Percentiles rank a stretch among this genome's conserved stretches.
Evolutionary conservation across 2,329 filamentous ascomycete species (phyloP).

Genomic region (Fusarium chlamydosporum): DNA sequence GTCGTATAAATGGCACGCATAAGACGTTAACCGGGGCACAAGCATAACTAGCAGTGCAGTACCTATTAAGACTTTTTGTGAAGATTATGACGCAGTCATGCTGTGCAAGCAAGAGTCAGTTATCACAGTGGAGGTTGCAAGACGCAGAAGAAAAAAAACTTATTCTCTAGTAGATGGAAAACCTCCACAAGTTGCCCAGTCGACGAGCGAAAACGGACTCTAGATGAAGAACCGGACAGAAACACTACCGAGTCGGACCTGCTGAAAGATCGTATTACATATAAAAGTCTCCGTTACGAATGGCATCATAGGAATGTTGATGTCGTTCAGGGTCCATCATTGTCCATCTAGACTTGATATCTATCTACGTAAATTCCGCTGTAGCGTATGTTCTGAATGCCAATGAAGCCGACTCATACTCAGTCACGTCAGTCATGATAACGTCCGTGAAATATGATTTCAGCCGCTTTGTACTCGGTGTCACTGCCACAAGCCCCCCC

Average conservation of each 20-base stretch:
- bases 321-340: conserved; percentile 11
- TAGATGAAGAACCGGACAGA: neutral
- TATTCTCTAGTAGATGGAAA: conserved; percentile 9
- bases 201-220: conserved; percentile 17
- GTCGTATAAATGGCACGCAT: conserved; percentile 40
- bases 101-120: conserved; percentile 25
- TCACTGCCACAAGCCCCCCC: conserved; percentile 29
- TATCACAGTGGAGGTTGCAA: conserved; percentile 15
- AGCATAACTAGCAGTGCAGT: conserved; percentile 4
- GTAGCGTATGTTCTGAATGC: conserved; percentile 1
- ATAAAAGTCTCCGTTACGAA: conserved; percentile 6
- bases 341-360: conserved; percentile 8
- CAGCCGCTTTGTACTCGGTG: conserved; percentile 42
- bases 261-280: neutral
- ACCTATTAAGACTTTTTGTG: conserved; percentile 38
- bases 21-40: conserved; percentile 28
- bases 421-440: conserved; percentile 28
- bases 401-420: conserved; percentile 13
- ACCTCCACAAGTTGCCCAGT: conserved; percentile 36
- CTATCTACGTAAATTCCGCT: neutral
- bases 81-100: conserved; percentile 35
- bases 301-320: conserved; percentile 35
- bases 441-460: conserved; percentile 48
- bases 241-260: conserved; percentile 23
- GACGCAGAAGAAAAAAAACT: conserved; percentile 4